These are phyloP conservation scores for Alternaria sp. DNA, from an alignment of 2,329 filamentous ascomycete species.

Conservation along the genomic window DNA sequence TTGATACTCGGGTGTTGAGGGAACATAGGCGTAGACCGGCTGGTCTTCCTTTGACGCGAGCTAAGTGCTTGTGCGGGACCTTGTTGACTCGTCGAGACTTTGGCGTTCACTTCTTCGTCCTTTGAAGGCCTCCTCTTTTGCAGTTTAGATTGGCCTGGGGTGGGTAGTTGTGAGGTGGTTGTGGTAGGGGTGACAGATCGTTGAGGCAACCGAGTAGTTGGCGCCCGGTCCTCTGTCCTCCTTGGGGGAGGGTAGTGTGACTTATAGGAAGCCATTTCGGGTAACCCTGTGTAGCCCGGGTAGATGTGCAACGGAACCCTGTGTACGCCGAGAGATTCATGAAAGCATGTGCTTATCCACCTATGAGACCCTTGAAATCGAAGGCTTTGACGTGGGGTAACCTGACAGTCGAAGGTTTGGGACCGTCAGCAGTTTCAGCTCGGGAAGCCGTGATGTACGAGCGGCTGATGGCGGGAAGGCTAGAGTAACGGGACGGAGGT, in stretches of 20 bases:
- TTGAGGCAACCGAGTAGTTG: constrained; percentile 46
- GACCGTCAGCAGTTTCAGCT: constrained; percentile 46
- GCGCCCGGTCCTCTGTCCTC: constrained; percentile 41
- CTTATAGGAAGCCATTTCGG: constrained; percentile 52
- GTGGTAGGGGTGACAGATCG: constrained; percentile 45
- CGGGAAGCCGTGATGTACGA: constrained; percentile 29
- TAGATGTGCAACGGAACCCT: constrained; percentile 41
- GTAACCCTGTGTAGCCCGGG: constrained; percentile 45
- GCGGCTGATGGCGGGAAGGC: constrained; percentile 30
- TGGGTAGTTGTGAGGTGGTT: constrained; percentile 33
- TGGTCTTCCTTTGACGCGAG: constrained; percentile 31
- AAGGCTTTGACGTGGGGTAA: constrained; percentile 26
- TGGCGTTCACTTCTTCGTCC: constrained; percentile 38
- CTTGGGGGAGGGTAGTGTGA: constrained; percentile 45
- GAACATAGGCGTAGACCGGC: constrained; percentile 29
- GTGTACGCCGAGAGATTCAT: constrained; percentile 50
- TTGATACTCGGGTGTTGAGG: constrained; percentile 20
- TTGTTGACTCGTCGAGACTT: constrained; percentile 26
- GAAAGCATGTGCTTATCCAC: constrained; percentile 46
- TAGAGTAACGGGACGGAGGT: constrained; percentile 40
- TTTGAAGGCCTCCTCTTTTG: constrained; percentile 44
- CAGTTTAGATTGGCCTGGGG: constrained; percentile 39
- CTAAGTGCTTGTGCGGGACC: constrained; percentile 24
- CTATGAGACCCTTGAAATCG: constrained; percentile 27
- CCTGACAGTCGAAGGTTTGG: constrained; percentile 25